These are phyloP conservation scores for Dacryopinax primogenitus DNA, from an alignment of 768 basidiomycete genomes.

Conservation along the genomic window DNA sequence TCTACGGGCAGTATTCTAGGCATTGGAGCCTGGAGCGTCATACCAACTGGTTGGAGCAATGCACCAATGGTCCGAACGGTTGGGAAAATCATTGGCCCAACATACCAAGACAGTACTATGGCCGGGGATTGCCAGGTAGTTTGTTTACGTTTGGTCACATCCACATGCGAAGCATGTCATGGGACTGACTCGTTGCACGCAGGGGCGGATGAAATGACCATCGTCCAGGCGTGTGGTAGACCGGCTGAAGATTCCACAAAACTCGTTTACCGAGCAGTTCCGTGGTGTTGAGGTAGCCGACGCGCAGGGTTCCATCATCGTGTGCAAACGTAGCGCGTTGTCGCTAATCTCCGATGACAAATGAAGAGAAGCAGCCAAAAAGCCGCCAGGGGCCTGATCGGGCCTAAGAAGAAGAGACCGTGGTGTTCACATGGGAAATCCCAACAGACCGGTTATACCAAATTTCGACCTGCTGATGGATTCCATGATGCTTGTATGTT, in stretches of 20 bases:
- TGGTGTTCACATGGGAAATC: neutral
- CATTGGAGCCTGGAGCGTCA: conserved; percentile 2
- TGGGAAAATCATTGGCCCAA: neutral
- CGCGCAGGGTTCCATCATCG: neutral
- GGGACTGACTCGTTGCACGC: neutral
- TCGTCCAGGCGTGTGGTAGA: neutral
- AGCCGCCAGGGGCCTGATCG: neutral
- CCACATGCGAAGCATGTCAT: neutral
- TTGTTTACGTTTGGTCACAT: neutral
- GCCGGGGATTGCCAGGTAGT: neutral
- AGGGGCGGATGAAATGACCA: neutral
- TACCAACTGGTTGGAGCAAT: neutral
- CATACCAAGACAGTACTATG: neutral
- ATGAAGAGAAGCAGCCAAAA: neutral
- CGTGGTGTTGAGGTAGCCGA: neutral
- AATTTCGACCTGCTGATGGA: neutral
- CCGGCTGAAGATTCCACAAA: neutral
- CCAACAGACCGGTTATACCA: neutral
- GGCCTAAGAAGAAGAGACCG: neutral
- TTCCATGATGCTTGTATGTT: neutral
- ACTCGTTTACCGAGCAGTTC: neutral
- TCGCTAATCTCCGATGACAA: neutral
- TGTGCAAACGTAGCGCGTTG: neutral
- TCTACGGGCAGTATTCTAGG: neutral
- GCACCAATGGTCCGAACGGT: neutral